Base-by-base conservation (phyloP, 495 filamentous ascomycete genomes). In the Aspergillus sparsus region DNA sequence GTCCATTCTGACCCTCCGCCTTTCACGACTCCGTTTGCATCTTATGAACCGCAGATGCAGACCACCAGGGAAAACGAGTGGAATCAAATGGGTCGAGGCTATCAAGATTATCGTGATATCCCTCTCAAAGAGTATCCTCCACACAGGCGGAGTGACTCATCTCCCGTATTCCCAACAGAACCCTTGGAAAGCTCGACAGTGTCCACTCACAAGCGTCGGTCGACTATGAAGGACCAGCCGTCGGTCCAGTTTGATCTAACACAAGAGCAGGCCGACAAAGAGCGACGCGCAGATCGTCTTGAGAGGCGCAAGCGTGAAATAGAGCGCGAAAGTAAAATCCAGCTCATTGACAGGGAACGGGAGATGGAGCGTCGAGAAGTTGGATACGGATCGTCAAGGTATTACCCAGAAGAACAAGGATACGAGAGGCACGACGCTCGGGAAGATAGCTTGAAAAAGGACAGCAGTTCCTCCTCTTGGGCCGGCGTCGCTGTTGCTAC, bases 161-260 rank as follows among this genome's bases (percentile, higher is more conserved):
- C 69, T 15, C 71, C 74, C 13, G 66, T 74, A 4, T 68, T 70
- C 31, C 64, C 64, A 11, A 71, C 58, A 8, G 65, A 61, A 15
- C 61, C 66, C 16, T 35, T 71, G 3, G 63, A 65, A 36, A 36
- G 36, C 32, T n/a, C 52, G n/a, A 15, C 61, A 12, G 44, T 57
- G 6, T 63, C 73, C 3, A 70, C 53, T 10, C 58, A 70, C 15
- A 76, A 74, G 41, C 80, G 75, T 42, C 72, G 76, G 32, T 69
- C 63, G 18, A 73, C 77, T 3, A 35, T 61, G 2, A 80, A 73
- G 60, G 78, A 82, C 32, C 73, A 77, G 44, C 75, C 78, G 15
- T 76, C 74, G 47, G 81, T 82, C 10, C 69, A 70, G 27, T 82
- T 82, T 58, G 69, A 77, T 35, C 60, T 82, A 57, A 80, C 81